Evolutionary conservation across 495 filamentous ascomycete species (phyloP).

Genomic region (Daldinia concentrica): DNA sequence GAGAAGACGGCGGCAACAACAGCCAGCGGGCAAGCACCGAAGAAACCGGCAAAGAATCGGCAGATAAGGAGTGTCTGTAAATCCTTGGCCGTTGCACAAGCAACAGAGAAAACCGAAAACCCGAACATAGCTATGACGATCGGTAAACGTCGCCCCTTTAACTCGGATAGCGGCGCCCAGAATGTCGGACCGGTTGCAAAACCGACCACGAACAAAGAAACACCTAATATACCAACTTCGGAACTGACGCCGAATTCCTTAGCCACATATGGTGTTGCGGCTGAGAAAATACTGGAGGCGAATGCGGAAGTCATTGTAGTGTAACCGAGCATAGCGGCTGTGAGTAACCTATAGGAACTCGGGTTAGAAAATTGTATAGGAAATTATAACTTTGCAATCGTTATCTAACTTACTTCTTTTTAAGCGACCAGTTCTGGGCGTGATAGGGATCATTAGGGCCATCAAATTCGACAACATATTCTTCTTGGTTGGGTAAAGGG

Average conservation of each 20-base stretch:
- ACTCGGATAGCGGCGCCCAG: conserved; percentile 80
- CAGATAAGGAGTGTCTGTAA: conserved; percentile 83
- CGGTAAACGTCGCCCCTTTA: conserved; percentile 78
- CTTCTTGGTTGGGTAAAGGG: conserved; percentile 73
- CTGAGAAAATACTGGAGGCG: conserved; percentile 73
- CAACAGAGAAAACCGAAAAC: conserved; percentile 79
- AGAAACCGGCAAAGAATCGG: conserved; percentile 84
- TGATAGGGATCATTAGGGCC: conserved; percentile 81
- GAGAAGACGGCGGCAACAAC: conserved; percentile 89
- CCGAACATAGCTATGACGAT: conserved; percentile 79
- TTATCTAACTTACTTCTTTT: conserved; percentile 70
- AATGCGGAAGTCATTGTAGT: conserved; percentile 82
- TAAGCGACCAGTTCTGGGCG: conserved; percentile 83
- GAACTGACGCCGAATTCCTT: conserved; percentile 62
- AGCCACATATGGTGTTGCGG: conserved; percentile 64
- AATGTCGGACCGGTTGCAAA: conserved; percentile 73
- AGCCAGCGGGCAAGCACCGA: conserved; percentile 79
- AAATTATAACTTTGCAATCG: background rate
- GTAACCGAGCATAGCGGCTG: conserved; percentile 77
- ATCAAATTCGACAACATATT: conserved; percentile 89
- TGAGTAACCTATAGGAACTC: conserved; percentile 60
- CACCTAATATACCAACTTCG: conserved; percentile 71
- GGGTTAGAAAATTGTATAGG: conserved; percentile 32
- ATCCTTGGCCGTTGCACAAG: conserved; percentile 77
- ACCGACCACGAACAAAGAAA: conserved; percentile 75